phyloP scores from a whole-genome alignment of 2,329 filamentous ascomycete genomes.

The Fragosphaeria purpurea region DNA sequence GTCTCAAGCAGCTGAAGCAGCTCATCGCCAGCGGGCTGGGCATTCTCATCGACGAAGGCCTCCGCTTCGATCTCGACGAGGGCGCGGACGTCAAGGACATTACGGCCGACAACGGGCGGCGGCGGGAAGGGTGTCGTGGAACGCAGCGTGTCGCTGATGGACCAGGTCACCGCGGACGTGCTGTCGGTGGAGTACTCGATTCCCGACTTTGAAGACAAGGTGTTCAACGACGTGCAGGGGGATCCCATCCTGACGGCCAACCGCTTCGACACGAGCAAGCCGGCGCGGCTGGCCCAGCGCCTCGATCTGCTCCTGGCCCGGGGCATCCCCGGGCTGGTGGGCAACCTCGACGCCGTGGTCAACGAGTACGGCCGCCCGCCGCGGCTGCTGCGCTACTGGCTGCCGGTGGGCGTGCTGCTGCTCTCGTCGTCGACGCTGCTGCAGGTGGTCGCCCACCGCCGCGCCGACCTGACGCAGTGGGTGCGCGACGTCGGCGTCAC shows the following conservation, averaged over 20 bases:
- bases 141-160: conserved; percentile 74
- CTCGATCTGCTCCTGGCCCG: conserved; percentile 59
- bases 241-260: conserved; percentile 48
- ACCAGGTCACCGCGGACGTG: conserved; percentile 68
- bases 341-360: conserved; percentile 45
- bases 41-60: conserved; percentile 75
- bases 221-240: conserved; percentile 52
- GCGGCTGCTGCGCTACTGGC: conserved; percentile 73
- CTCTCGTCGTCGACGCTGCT: conserved; percentile 83
- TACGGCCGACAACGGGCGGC: conserved; percentile 29
- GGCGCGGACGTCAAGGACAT: conserved; percentile 30
- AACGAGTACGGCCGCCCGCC: conserved; percentile 65
- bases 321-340: conserved; percentile 58
- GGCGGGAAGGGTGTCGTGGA: conserved; percentile 66
- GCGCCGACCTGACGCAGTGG: conserved; percentile 71
- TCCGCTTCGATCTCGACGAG: conserved; percentile 50
- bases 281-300: conserved; percentile 53
- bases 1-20: conserved; percentile 61
- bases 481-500: conserved; percentile 69
- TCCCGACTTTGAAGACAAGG: conserved; percentile 54
- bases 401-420: conserved; percentile 60
- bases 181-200: conserved; percentile 53
- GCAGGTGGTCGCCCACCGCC: conserved; percentile 62
- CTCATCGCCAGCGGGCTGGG: conserved; percentile 81
- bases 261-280: conserved; percentile 40